Percentiles rank a stretch among this genome's conserved stretches.
Evolutionary conservation across 2,329 filamentous ascomycete genomes (phyloP).

Genomic region (Ophiocordyceps unilateralis): DNA sequence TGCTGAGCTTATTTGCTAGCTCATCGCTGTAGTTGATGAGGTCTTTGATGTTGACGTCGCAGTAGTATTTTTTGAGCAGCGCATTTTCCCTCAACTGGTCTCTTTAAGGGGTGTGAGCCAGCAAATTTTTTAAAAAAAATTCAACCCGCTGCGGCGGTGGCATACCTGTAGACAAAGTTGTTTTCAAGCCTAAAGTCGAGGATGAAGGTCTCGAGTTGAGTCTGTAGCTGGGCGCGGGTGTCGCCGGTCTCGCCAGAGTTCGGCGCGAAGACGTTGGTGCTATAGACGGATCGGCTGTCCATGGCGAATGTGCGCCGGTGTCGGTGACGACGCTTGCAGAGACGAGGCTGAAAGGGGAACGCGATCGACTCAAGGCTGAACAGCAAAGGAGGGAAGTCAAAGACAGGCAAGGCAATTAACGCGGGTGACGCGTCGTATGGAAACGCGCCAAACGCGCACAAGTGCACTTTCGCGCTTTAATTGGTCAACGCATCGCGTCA

Average conservation of each 20-base stretch:
- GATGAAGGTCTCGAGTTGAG: conserved; percentile 75
- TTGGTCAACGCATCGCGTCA: conserved; percentile 14
- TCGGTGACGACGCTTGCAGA: no score
- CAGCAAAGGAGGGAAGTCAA: conserved; percentile 1
- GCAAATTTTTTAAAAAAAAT: background rate
- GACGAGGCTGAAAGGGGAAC: background rate
- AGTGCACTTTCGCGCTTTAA: conserved; percentile 7
- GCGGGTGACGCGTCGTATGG: conserved; percentile 6
- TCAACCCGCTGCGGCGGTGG: background rate
- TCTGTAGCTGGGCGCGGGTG: conserved; percentile 54
- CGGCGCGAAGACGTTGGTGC: conserved; percentile 62
- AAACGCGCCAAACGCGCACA: conserved; percentile 1
- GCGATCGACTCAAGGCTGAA: background rate
- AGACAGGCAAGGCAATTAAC: conserved; percentile 7
- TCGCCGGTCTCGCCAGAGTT: conserved; percentile 50
- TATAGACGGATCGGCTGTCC: conserved; percentile 80
- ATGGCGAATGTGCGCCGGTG: conserved; percentile 37
- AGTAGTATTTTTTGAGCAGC: conserved; percentile 83
- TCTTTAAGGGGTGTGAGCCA: conserved; percentile 28
- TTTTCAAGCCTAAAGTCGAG: conserved; percentile 90
- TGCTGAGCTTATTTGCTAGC: conserved; percentile 74
- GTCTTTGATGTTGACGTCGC: conserved; percentile 90
- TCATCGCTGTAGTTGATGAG: conserved; percentile 94
- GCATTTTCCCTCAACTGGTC: conserved; percentile 94
- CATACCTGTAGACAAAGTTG: conserved; percentile 80